Conservation (phyloP, 2,329 filamentous ascomycete genomes). For the Apiospora arundinis region DNA sequence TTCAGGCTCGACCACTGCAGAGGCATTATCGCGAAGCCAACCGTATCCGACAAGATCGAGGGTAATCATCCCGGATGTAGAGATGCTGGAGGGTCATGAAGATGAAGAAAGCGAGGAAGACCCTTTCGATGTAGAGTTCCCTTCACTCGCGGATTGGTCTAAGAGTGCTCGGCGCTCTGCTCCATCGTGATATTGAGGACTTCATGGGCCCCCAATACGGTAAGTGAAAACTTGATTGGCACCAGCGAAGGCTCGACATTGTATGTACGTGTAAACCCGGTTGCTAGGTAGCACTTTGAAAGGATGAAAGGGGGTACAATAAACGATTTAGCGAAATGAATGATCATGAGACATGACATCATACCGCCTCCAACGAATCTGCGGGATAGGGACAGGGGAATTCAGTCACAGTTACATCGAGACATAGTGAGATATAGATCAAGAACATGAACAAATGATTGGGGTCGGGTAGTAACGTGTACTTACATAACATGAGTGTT, state of each 20-base stretch:
- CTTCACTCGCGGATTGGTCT: not conserved
- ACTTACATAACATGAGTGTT: not conserved
- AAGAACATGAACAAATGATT: not conserved
- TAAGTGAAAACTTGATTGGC: not conserved
- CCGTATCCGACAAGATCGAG: constrained; percentile 12
- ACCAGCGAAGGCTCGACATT: no score
- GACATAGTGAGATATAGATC: no score
- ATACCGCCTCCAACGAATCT: not conserved
- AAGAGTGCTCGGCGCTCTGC: not conserved
- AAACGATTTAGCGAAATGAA: not conserved
- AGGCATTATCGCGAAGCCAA: not conserved
- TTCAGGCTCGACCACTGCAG: not conserved
- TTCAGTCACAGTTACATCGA: not conserved
- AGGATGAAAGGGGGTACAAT: not conserved
- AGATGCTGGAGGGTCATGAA: not conserved
- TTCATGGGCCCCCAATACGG: not conserved
- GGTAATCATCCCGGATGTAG: not conserved
- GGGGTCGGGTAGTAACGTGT: no score
- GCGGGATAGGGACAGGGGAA: not conserved
- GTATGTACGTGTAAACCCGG: not conserved
- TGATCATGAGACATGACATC: constrained; percentile 4
- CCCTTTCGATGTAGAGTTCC: not conserved
- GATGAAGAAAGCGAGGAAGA: not conserved
- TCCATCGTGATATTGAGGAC: not conserved
- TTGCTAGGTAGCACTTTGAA: not conserved